These are phyloP conservation scores for Rutstroemia sp. DNA, from an alignment of 2,329 filamentous ascomycete genomes.

Conservation along the genomic window DNA sequence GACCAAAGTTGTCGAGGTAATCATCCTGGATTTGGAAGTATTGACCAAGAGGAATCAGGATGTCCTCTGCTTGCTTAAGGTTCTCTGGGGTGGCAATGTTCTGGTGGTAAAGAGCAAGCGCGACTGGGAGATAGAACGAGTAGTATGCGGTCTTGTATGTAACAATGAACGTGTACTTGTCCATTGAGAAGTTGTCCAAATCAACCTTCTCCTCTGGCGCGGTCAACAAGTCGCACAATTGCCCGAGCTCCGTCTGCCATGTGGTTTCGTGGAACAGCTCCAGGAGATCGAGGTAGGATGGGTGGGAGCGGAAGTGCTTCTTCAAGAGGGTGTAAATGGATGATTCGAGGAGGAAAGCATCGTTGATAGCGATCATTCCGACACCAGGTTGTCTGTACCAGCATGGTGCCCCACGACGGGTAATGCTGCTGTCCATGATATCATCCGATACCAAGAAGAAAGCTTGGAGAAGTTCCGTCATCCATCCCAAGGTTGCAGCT, in stretches of 20 bases:
- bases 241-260: constrained; percentile 91
- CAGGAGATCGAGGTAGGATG: constrained; percentile 80
- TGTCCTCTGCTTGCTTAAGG: constrained; percentile 80
- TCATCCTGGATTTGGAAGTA: constrained; percentile 99
- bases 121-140: constrained; percentile 96
- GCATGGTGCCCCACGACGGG: constrained; percentile 86
- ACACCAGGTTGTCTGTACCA: constrained; percentile 91
- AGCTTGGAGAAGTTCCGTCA: constrained; percentile 95
- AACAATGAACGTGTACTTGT: constrained; percentile 97
- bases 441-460: constrained; percentile 99
- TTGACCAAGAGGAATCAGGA: constrained; percentile 93
- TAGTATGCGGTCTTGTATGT: constrained; percentile 99
- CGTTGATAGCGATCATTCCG: constrained; percentile 96
- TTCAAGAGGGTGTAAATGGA: constrained; percentile 87
- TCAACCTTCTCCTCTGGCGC: constrained; percentile 91
- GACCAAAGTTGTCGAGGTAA: constrained; percentile 96
- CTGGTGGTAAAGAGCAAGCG: constrained; percentile 78
- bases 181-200: constrained; percentile 88
- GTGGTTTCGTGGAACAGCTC: constrained; percentile 96
- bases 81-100: constrained; percentile 81
- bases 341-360: constrained; percentile 90
- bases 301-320: constrained; percentile 85
- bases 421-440: constrained; percentile 96
- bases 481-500: constrained; percentile 84
- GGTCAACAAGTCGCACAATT: constrained; percentile 89